phyloP scores from a whole-genome alignment of 2,329 filamentous ascomycete genomes.

The Phialophora tarda region DNA sequence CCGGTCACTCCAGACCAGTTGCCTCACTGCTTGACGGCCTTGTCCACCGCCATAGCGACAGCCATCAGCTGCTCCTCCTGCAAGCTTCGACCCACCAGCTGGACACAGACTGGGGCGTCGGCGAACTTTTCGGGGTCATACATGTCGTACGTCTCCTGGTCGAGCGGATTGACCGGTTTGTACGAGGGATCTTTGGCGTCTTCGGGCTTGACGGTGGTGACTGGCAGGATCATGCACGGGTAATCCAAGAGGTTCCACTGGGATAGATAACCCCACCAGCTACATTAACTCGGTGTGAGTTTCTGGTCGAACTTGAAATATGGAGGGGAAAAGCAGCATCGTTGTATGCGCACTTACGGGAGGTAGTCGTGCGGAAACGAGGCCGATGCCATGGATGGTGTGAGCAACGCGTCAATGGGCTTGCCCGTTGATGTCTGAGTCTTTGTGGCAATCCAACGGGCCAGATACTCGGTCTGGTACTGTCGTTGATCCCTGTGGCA shows the following conservation, averaged over 20 bases:
- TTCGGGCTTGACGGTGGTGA: constrained; percentile 29
- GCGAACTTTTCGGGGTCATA: constrained; percentile 45
- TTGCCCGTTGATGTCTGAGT: constrained; percentile 50
- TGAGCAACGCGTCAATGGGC: constrained; percentile 58
- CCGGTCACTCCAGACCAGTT: neutral
- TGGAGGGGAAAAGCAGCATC: neutral
- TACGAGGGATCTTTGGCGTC: constrained; percentile 17
- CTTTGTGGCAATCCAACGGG: constrained; percentile 65
- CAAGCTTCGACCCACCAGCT: constrained; percentile 32
- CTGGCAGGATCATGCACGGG: constrained; percentile 44
- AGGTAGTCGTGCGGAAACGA: constrained; percentile 34
- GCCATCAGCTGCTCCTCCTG: constrained; percentile 36
- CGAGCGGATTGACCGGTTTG: constrained; percentile 12
- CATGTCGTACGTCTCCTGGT: constrained; percentile 6
- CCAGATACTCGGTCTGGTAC: constrained; percentile 63
- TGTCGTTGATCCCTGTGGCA: constrained; percentile 59
- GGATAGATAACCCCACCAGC: constrained; percentile 46
- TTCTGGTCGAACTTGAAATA: neutral
- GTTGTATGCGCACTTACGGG: constrained; percentile 32
- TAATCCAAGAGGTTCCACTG: constrained; percentile 48
- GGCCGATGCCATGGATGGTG: constrained; percentile 39
- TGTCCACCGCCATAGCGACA: constrained; percentile 25
- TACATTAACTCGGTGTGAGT: neutral
- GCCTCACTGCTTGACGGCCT: constrained; percentile 3
- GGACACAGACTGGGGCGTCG: constrained; percentile 51